Evolutionary conservation across 2,329 filamentous ascomycete genomes (phyloP).

Genomic region (Sporothrix globosa): DNA sequence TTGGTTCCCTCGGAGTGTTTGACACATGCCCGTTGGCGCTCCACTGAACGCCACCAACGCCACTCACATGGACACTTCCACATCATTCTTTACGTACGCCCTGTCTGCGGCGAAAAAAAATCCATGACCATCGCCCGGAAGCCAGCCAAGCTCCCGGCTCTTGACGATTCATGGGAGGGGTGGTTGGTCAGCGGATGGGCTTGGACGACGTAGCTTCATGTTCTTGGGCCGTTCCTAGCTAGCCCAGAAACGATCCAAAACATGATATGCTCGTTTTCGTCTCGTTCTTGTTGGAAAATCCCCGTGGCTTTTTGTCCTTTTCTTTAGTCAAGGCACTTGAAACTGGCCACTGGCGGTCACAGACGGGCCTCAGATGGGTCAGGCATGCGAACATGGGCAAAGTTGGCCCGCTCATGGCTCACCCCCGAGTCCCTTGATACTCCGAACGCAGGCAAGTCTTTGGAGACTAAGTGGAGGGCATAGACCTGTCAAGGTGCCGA

Average conservation of each 20-base stretch:
- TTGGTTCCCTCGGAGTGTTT: background rate
- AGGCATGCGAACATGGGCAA: background rate
- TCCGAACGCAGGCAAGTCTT: constrained; percentile 17
- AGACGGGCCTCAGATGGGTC: background rate
- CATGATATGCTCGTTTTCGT: background rate
- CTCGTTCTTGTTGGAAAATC: background rate
- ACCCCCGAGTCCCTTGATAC: constrained; percentile 15
- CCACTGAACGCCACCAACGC: background rate
- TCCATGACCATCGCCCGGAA: background rate
- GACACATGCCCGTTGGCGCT: background rate
- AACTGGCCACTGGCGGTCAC: background rate
- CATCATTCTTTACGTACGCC: background rate
- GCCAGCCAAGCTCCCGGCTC: constrained; percentile 23
- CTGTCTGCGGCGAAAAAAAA: background rate
- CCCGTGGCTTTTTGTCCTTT: background rate
- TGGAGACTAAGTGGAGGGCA: constrained; percentile 16
- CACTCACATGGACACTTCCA: constrained; percentile 6
- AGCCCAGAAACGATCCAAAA: background rate
- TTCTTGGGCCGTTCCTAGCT: background rate
- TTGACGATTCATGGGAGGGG: background rate
- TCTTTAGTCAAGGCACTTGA: background rate
- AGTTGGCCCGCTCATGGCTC: constrained; percentile 9
- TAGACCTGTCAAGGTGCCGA: too few relatives aligned
- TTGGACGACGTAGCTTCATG: background rate
- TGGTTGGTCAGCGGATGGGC: background rate